Percentiles rank a stretch among this genome's conserved stretches.
phyloP scores from a whole-genome alignment of 169 alveolate genomes.

The Babesia bigemina region DNA sequence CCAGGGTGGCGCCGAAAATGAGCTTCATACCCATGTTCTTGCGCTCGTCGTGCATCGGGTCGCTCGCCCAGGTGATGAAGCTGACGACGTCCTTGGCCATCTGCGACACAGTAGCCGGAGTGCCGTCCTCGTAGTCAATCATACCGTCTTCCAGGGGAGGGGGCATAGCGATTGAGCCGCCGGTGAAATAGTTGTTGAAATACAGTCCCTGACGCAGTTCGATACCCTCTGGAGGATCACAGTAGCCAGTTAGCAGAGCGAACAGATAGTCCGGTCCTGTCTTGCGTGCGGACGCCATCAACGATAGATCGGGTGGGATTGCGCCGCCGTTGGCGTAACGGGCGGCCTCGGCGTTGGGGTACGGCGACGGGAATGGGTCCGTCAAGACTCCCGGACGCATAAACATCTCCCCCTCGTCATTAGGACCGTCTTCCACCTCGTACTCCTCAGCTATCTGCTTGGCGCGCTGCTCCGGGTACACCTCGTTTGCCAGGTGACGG shows the following conservation, averaged over 20 bases:
- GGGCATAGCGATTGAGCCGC: slow-evolving; percentile 97
- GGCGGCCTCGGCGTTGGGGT: slow-evolving; percentile 91
- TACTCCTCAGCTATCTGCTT: slow-evolving; percentile 86
- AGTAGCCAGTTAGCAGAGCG: slow-evolving; percentile 93
- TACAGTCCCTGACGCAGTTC: slow-evolving; percentile 93
- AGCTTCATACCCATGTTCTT: slow-evolving; percentile 79
- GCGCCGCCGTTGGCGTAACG: slow-evolving; percentile 95
- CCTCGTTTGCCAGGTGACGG: slow-evolving; percentile 85
- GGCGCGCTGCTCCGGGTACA: slow-evolving; percentile 84
- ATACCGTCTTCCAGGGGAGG: slow-evolving; percentile 96
- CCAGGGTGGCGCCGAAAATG: slow-evolving; percentile 78
- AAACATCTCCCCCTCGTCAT: slow-evolving; percentile 86
- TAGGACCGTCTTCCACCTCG: slow-evolving; percentile 88
- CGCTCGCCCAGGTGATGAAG: slow-evolving; percentile 86
- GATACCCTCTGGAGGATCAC: slow-evolving; percentile 94
- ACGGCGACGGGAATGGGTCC: slow-evolving; percentile 87
- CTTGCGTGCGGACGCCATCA: slow-evolving; percentile 90
- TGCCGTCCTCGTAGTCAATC: slow-evolving; percentile 96
- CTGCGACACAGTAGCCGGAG: slow-evolving; percentile 95
- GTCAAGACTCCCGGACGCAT: slow-evolving; percentile 84
- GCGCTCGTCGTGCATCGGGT: slow-evolving; percentile 87
- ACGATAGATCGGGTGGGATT: slow-evolving; percentile 93
- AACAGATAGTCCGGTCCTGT: slow-evolving; percentile 92
- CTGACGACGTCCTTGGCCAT: slow-evolving; percentile 90
- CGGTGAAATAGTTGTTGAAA: slow-evolving; percentile 94